These are phyloP conservation scores for Nannizzia gypsea DNA, from an alignment of 2,329 filamentous ascomycete genomes.

Conservation along the genomic window DNA sequence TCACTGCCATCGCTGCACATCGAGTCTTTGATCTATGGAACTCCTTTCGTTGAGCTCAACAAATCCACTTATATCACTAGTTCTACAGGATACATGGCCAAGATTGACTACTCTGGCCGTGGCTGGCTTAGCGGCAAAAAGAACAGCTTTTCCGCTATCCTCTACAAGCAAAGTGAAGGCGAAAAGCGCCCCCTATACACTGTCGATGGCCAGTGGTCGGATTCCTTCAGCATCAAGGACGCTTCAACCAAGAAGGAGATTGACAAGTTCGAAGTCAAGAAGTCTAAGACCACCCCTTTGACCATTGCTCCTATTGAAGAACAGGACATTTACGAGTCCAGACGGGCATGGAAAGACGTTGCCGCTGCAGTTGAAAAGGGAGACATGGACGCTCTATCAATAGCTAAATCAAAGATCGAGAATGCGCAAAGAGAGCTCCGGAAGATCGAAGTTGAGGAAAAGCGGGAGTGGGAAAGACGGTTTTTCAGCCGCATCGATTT, in stretches of 20 bases:
- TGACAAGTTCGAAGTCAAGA: constrained; percentile 50
- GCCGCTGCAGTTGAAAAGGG: constrained; percentile 66
- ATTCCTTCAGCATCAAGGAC: constrained; percentile 65
- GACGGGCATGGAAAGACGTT: constrained; percentile 79
- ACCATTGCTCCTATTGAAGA: constrained; percentile 59
- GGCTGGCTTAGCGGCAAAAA: constrained; percentile 95
- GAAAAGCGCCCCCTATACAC: constrained; percentile 59
- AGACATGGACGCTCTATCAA: constrained; percentile 68
- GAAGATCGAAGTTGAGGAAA: constrained; percentile 61
- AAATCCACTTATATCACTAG: constrained; percentile 74
- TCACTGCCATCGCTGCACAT: constrained; percentile 86
- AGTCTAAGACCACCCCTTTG: constrained; percentile 52
- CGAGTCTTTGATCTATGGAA: constrained; percentile 65
- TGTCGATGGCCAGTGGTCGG: constrained; percentile 84
- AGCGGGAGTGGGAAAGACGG: constrained; percentile 64
- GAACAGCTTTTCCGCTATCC: constrained; percentile 67
- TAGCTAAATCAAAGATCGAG: constrained; percentile 81
- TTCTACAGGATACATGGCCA: constrained; percentile 73
- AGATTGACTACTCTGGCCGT: constrained; percentile 85
- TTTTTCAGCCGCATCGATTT: constrained; percentile 54
- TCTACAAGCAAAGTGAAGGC: constrained; percentile 59
- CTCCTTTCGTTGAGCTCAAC: constrained; percentile 82
- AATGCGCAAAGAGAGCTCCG: constrained; percentile 71
- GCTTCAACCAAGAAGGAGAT: constrained; percentile 43
- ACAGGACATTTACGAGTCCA: constrained; percentile 78